Evolutionary conservation across 1,284 basidiomycete species (phyloP).

Genomic region (Sporisorium iseilematis-ciliati): DNA sequence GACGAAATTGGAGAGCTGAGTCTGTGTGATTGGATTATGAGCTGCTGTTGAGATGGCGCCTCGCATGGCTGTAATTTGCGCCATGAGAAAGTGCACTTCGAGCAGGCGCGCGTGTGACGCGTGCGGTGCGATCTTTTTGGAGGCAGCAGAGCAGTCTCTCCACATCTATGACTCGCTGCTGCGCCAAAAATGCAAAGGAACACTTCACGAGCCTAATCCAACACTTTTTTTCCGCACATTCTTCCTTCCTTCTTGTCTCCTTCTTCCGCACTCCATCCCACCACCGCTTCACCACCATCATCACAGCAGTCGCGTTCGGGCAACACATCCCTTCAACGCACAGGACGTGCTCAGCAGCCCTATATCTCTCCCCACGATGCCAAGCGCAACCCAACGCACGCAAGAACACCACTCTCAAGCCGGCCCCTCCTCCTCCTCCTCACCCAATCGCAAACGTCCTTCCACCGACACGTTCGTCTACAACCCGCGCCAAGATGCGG

Average conservation of each 20-base stretch:
- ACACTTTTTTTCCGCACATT: constrained; percentile 10
- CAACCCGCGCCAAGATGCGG: constrained; percentile 47
- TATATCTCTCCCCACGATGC: constrained; percentile 7
- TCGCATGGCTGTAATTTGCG: background rate
- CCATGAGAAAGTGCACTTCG: constrained; percentile 2
- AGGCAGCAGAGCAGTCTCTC: background rate
- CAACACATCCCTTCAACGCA: no score
- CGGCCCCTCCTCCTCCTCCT: constrained; percentile 21
- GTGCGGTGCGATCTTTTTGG: background rate
- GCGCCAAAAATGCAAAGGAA: background rate
- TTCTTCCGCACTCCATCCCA: background rate
- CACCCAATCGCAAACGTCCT: constrained; percentile 22
- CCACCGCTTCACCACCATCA: background rate
- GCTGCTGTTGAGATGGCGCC: background rate
- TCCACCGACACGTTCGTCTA: constrained; percentile 32
- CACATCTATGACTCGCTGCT: background rate
- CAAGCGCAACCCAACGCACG: background rate
- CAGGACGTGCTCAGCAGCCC: no score
- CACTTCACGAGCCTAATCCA: constrained; percentile 6
- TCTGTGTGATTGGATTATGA: no score
- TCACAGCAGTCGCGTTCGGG: no score
- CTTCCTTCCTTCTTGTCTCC: background rate
- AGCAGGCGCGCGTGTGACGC: constrained; percentile 6
- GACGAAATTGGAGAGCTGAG: background rate
- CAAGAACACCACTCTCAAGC: constrained; percentile 25